Conservation (phyloP, 164 flowering plant species). For the Euptelea pleiosperma region DNA sequence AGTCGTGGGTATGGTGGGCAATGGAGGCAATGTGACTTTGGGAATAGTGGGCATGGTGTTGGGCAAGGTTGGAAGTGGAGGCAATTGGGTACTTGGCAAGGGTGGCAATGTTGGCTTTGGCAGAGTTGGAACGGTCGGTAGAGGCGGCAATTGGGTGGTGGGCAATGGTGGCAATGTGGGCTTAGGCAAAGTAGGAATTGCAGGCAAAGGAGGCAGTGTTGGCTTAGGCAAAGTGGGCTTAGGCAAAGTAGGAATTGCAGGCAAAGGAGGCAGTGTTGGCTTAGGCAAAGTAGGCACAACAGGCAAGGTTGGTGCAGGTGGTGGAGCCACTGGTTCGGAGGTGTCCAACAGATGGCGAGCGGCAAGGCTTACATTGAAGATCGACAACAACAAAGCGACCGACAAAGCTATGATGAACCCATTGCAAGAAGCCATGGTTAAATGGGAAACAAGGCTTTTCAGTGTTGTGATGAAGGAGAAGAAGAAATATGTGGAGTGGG, state of each 20-base stretch:
- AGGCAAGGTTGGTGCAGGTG: conserved; percentile 5
- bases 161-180: conserved; percentile 4
- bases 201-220: background rate
- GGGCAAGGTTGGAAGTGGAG: background rate
- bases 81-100: conserved; percentile 1
- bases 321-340: too few relatives aligned
- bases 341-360: conserved; percentile 11
- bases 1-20: too few relatives aligned
- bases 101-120: conserved; percentile 7
- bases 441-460: background rate
- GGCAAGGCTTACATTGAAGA: background rate
- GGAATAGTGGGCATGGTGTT: conserved; percentile 7
- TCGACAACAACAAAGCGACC: background rate
- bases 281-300: conserved; percentile 8
- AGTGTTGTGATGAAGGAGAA: too few relatives aligned
- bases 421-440: conserved; percentile 7
- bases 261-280: background rate
- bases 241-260: background rate
- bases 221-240: background rate
- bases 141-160: background rate
- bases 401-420: background rate
- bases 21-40: background rate
- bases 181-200: background rate
- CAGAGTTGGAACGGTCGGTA: conserved; percentile 6
- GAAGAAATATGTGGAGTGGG: too few relatives aligned